Evolutionary conservation across 2,329 filamentous ascomycete genomes (phyloP), one percentile per base, ranked within the genome.

Genomic region (Cercospora sp.): DNA sequence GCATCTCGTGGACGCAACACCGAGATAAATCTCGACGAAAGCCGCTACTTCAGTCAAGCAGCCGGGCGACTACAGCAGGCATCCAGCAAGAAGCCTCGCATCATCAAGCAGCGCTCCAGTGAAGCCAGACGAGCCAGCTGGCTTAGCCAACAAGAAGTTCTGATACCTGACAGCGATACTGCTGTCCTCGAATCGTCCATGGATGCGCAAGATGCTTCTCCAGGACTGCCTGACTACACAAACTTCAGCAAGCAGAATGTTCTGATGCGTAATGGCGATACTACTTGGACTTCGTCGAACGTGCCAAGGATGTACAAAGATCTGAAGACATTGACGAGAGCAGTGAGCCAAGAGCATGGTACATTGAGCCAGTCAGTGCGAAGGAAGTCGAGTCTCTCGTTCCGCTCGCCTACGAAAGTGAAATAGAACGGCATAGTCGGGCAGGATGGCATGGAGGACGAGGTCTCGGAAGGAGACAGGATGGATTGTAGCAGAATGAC

Each of bases 301-400:
- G 43, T 68, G 18, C 68, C 67, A 45, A 63, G 28, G 24, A 66
- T 59, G 8, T 53, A 68, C 26, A 73, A 63, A 32, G 71, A 77
- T 63, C 53, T 76, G 66, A 67, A 59, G 30, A 61, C 66, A 3
- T 55, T 77, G 61, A 77, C 74, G 16, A 67, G 75, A 60, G 70
- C 57, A 1, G 74, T 76, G 28, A 76, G 75, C 49, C 67, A 66
- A 43, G 72, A 71, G 13, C 53, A 74, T 63, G 75, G 75, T 1
- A 77, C 75, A 18, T 43, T 75, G 61, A 76, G 74, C 59, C 75
- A 76, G 65, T 67, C 71, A 57, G 63, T 68, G 32, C 71, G 73
- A 40, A 71, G 75, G 57, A 66, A 70, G 43, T 65, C 72, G 21
- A 74, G 72, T 59, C n/a, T 73, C 58, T 63, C 68, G 12, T 76